Percentiles rank a stretch among this genome's conserved stretches.
Conservation (phyloP, 208 protist genomes). For the Trypanosoma congolense region DNA sequence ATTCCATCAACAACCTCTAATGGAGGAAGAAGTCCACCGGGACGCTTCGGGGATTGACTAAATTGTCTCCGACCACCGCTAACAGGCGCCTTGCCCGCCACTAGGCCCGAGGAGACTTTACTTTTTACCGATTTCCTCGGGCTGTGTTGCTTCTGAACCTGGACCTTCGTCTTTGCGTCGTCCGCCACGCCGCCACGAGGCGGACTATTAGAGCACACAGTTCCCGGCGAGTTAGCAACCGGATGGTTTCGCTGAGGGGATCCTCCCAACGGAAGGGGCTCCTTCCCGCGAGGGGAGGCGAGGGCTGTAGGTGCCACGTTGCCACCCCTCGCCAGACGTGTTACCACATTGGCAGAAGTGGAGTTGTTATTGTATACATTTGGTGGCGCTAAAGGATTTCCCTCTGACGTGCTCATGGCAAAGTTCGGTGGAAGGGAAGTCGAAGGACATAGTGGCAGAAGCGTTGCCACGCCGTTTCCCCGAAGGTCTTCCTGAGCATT, state of each 20-base stretch:
- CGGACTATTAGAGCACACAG: slow-evolving; percentile 15
- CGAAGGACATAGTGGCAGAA: slow-evolving; percentile 30
- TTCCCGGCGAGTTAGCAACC: not conserved
- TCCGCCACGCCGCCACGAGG: slow-evolving; percentile 18
- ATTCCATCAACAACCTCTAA: slow-evolving; percentile 7
- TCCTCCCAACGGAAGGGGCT: slow-evolving; percentile 1
- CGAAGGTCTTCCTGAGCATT: not conserved
- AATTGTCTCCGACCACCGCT: not conserved
- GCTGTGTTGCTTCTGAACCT: not conserved
- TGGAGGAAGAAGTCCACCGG: slow-evolving; percentile 14
- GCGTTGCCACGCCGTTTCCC: not conserved
- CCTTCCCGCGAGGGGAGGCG: not conserved
- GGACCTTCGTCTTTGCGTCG: slow-evolving; percentile 15
- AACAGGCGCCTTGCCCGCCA: not conserved
- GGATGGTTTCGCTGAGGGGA: slow-evolving; percentile 8
- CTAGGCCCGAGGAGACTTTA: not conserved
- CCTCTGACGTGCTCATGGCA: slow-evolving; percentile 23
- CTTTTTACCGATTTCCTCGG: not conserved
- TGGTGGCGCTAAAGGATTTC: slow-evolving; percentile 18
- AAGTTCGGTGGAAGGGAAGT: slow-evolving; percentile 66
- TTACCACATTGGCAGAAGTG: slow-evolving; percentile 56
- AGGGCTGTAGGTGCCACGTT: slow-evolving; percentile 1
- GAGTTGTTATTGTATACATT: slow-evolving; percentile 56
- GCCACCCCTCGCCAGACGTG: slow-evolving; percentile 4
- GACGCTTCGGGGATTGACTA: slow-evolving; percentile 1